Conservation (phyloP, 108 stramenopile genomes). For the Pseudonitzschia multiseries region DNA sequence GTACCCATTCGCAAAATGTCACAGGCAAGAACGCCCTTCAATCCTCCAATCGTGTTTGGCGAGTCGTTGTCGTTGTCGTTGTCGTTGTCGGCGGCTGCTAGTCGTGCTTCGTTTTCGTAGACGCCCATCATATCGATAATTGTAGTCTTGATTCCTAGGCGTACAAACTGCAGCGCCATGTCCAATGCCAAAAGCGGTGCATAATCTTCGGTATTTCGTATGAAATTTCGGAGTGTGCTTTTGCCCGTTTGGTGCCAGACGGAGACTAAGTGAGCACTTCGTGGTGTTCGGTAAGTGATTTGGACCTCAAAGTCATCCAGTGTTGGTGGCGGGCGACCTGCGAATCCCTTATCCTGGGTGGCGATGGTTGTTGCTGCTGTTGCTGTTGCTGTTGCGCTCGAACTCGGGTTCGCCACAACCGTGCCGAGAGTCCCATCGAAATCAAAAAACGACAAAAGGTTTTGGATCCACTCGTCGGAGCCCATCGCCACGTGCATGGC, state of each 20-base stretch:
- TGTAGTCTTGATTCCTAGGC: background rate
- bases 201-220: background rate
- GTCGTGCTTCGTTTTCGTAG: background rate
- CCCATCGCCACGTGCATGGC: background rate
- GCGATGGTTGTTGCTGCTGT: too few relatives aligned
- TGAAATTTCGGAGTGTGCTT: background rate
- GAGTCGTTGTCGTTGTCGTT: background rate
- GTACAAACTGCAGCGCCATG: constrained; percentile 13
- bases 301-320: constrained; percentile 11
- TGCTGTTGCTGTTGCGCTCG: background rate
- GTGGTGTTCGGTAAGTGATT: constrained; percentile 4
- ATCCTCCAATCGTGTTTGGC: background rate
- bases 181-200: background rate
- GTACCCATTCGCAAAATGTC: background rate
- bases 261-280: background rate
- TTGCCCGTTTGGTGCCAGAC: constrained; percentile 9
- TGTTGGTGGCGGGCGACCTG: background rate
- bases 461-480: background rate
- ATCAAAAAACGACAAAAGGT: background rate
- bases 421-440: background rate
- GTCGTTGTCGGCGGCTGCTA: background rate
- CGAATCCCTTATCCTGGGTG: too few relatives aligned
- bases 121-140: constrained; percentile 12
- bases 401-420: too few relatives aligned
- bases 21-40: constrained; percentile 8